Evolutionary conservation across 345 rosid species (phyloP).

Genomic region (Iberis pinnata): DNA sequence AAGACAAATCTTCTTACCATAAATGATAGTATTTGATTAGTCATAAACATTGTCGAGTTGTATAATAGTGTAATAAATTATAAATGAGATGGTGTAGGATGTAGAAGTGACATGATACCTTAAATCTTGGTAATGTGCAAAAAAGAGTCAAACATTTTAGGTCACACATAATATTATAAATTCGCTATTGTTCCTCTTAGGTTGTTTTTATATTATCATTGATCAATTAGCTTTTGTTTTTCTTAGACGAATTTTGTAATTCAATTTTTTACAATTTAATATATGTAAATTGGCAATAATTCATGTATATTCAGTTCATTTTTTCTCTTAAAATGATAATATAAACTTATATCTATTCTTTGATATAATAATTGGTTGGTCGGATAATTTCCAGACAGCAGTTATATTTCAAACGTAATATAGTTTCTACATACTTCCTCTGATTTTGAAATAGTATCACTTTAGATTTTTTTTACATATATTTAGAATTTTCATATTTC

Average conservation of each 20-base stretch:
- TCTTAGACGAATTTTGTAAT: slow-evolving; percentile 23
- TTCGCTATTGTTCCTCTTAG: slow-evolving; percentile 4
- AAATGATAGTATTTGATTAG: neutral
- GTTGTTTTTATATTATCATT: neutral
- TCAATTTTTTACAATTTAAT: too few relatives aligned
- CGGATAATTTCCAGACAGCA: slow-evolving; percentile 27
- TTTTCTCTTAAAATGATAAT: neutral
- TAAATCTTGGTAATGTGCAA: slow-evolving; percentile 33
- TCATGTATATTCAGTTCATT: slow-evolving; percentile 4
- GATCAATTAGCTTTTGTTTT: slow-evolving; percentile 2
- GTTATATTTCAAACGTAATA: slow-evolving; percentile 20
- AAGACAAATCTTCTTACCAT: slow-evolving; percentile 4
- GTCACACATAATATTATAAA: slow-evolving; percentile 11
- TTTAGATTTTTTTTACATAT: too few relatives aligned
- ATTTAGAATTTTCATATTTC: too few relatives aligned
- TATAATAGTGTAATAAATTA: slow-evolving; percentile 22
- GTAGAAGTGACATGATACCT: slow-evolving; percentile 40
- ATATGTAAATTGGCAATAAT: slow-evolving; percentile 8
- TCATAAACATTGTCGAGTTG: slow-evolving; percentile 19
- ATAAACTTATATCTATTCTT: neutral
- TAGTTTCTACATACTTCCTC: too few relatives aligned
- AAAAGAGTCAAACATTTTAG: slow-evolving; percentile 25
- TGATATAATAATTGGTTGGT: slow-evolving; percentile 19
- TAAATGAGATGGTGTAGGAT: slow-evolving; percentile 30
- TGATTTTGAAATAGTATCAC: too few relatives aligned